Base-by-base conservation (phyloP, 208 protist species). In the Wallacemonas sp. region DNA sequence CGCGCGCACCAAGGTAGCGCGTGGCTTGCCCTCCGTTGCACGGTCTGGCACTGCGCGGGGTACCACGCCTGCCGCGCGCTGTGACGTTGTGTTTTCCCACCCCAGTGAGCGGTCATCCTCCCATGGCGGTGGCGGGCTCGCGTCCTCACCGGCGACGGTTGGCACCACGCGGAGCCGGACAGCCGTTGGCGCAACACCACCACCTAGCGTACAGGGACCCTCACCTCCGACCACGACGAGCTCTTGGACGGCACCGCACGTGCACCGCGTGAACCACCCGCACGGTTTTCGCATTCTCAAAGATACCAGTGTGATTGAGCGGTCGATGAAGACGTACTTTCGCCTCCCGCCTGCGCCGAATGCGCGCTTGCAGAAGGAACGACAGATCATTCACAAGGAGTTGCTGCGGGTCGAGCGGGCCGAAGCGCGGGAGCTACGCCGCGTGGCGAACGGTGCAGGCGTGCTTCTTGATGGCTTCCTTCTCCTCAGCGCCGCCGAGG, bases 271-370 rank as follows among this genome's bases (percentile, higher is more conserved):
- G 0, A 65, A 91, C 32, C 91, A 96, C 59, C 91, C 91, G 50
- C 83, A 89, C 6, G 91, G 91, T 12, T 96, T 96, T 66, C 85
- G 87, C 58, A 82, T 96, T 21, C 73, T 96, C 24, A 92, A 91
- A 45, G 73, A 80, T 46, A 38, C 65, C 12, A 94, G 88, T 39
- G 78, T 55, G 33, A 63, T 92, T 39, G 91, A 96, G 70, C 85
- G 91, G 5, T 81, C 81, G 39, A 63, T 96, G 81, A 81, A 79
- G 2, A 81, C 74, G 38, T 96, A 96, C 78, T 96, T 96, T 52
- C 81, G 91, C n/a, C 79, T 96, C 1, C 91, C 91, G 12, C 85
- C 79, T 39, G 79, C 83, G 2, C 87, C 82, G 3, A 88, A 70
- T 52, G 17, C 33, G 24, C 69, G 59, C 9, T 54, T 87, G 33